A percentile compares a stretch with the other conserved stretches of the same genome.
Evolutionary conservation across 2,329 filamentous ascomycete genomes (phyloP).

Genomic region (Parascedosporium putredinis): DNA sequence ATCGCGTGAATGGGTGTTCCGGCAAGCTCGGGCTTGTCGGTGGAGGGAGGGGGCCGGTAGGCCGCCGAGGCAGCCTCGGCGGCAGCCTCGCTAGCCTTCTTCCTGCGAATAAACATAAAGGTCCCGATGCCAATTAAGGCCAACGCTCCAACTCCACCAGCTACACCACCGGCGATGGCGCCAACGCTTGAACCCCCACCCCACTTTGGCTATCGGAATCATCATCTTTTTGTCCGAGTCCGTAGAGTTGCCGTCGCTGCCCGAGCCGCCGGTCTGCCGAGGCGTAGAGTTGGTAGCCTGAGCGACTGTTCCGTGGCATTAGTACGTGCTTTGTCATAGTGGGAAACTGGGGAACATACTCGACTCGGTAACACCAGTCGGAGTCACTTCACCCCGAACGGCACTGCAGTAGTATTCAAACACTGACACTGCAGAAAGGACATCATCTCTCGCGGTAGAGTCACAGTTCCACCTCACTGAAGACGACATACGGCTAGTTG

Average conservation of each 20-base stretch:
- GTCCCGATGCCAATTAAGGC: constrained; percentile 20
- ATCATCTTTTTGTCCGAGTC: not conserved
- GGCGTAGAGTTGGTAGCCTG: constrained; percentile 13
- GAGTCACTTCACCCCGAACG: constrained; percentile 29
- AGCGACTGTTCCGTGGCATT: constrained; percentile 14
- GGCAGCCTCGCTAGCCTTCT: constrained; percentile 13
- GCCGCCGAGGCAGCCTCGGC: constrained; percentile 8
- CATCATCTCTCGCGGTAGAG: constrained; percentile 30
- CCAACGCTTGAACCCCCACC: constrained; percentile 16
- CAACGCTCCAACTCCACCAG: constrained; percentile 16
- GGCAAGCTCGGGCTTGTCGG: constrained; percentile 23
- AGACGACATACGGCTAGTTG: constrained; percentile 33
- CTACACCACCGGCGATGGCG: constrained; percentile 24
- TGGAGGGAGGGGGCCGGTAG: constrained; percentile 8
- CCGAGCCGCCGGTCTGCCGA: not conserved
- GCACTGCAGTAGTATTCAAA: constrained; percentile 40
- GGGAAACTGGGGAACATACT: constrained; percentile 15
- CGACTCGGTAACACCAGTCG: constrained; percentile 28
- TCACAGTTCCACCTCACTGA: constrained; percentile 33
- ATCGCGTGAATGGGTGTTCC: constrained; percentile 13
- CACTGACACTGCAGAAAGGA: constrained; percentile 34
- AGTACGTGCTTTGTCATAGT: constrained; percentile 10
- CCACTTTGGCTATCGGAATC: constrained; percentile 8
- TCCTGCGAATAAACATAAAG: constrained; percentile 27
- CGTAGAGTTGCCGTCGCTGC: constrained; percentile 4